These are phyloP conservation scores for Pichia sp. DNA, from an alignment of 1,139 yeast genomes.

Conservation along the genomic window DNA sequence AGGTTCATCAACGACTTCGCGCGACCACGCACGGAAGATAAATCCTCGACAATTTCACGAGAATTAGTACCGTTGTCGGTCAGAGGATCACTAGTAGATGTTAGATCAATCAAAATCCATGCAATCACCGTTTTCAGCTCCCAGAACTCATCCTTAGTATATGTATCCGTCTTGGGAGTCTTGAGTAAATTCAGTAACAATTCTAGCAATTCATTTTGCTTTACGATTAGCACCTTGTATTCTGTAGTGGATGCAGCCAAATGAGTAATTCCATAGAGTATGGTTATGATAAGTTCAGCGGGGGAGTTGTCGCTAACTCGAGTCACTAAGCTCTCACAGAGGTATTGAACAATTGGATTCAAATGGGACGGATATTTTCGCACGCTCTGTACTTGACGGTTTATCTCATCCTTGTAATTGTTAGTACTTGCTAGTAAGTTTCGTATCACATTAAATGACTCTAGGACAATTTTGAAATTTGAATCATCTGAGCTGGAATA, in stretches of 20 bases:
- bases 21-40: conserved; percentile 18
- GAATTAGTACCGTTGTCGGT: too few species aligned
- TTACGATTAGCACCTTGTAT: conserved; percentile 39
- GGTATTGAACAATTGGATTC: too few species aligned
- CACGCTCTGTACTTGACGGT: too few species aligned
- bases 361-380: too few species aligned
- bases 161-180: not conserved
- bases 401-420: too few species aligned
- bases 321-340: too few species aligned
- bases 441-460: conserved; percentile 64
- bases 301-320: too few species aligned
- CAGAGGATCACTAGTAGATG: conserved; percentile 22
- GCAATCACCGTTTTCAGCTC: conserved; percentile 46
- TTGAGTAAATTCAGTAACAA: conserved; percentile 29
- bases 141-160: conserved; percentile 30
- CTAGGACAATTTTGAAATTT: conserved; percentile 52
- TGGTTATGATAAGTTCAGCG: too few species aligned
- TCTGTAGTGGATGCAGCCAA: conserved; percentile 47
- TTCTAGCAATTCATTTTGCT: conserved; percentile 36
- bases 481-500: too few species aligned
- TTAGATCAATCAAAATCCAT: conserved; percentile 53
- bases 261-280: conserved; percentile 49
- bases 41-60: not conserved
- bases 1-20: conserved; percentile 28
- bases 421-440: conserved; percentile 69